Evolutionary conservation across 1,284 basidiomycete species (phyloP), one percentile per base, ranked within the genome.

Genomic region (Marasmius sp.): DNA sequence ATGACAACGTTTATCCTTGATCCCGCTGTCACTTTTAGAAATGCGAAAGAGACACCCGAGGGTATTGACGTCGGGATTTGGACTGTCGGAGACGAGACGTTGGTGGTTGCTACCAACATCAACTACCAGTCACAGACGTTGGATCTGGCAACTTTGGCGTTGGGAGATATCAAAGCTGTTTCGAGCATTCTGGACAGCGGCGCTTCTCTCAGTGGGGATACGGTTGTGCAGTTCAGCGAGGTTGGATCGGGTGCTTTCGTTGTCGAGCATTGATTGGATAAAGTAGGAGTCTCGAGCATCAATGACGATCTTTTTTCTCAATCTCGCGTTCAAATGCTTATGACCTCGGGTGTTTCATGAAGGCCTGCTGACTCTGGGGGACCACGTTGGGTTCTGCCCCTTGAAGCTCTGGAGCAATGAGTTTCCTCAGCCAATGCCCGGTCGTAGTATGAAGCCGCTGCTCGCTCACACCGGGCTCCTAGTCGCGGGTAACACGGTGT

Each of bases 21-120:
- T 59, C 75, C 79, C 1, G 53, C 61, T 2, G 74, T 75, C 3
- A 68, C 69, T 3, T 77, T 79, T 68, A 69, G 65, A 4, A 78
- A 77, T 5, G 27, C 27, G 53, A 63, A 75, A 22, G 58, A 57
- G 14, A 79, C 76, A 0, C 38, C 73, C 33, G 70, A 69, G 58
- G 68, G 74, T 11, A 71, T 83, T n/a, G 81, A 83, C 60, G 65
- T 79, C 27, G 79, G 79, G 4, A 48, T 81, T 20, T 83, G 81
- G 82, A 77, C 72, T 1, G 68, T 78, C 3, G 74, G 72, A 10
- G 50, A 59, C 4, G 65, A 77, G 56, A 80, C 77, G 0, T 72
- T 83, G 33, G 69, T 81, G 1, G 71, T 83, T 11, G 81, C 75
- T 1, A 75, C 75, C 12, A 83, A 82, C 64, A 75, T 77, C 70